phyloP scores from a whole-genome alignment of 2,329 filamentous ascomycete genomes.

The Penicillium sp. region DNA sequence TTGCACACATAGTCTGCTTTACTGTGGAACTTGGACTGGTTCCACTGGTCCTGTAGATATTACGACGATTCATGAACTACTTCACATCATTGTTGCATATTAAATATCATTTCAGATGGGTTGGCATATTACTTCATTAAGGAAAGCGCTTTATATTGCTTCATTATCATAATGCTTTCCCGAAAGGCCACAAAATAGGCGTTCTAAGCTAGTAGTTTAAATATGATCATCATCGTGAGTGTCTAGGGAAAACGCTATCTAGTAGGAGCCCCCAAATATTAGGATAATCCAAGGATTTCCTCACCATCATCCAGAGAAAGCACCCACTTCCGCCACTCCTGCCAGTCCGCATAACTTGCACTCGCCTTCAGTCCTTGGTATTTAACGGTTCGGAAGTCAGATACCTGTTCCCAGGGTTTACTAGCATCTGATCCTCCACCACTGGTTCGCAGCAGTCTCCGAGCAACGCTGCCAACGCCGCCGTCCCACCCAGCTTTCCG shows the following conservation, averaged over 20 bases:
- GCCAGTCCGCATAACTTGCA: slow-evolving; percentile 73
- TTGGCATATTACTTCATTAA: too few relatives aligned
- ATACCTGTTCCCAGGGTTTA: slow-evolving; percentile 72
- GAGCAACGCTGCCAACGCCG: slow-evolving; percentile 41
- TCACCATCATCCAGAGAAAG: slow-evolving; percentile 35
- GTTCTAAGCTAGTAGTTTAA: background rate
- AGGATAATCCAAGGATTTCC: slow-evolving; percentile 25
- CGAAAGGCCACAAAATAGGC: background rate
- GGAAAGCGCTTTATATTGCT: background rate
- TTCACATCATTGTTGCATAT: background rate
- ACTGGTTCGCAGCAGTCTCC: slow-evolving; percentile 42
- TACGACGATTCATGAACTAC: slow-evolving; percentile 12
- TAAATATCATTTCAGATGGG: too few relatives aligned
- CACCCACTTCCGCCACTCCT: slow-evolving; percentile 78
- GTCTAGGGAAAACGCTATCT: slow-evolving; percentile 1
- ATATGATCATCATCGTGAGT: slow-evolving; percentile 14
- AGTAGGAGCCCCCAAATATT: background rate
- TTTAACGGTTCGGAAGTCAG: slow-evolving; percentile 73
- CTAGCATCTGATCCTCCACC: slow-evolving; percentile 35
- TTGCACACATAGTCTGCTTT: background rate
- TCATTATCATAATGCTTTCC: background rate
- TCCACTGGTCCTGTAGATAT: slow-evolving; percentile 3
- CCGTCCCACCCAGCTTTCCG: slow-evolving; percentile 92
- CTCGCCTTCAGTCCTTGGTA: slow-evolving; percentile 85
- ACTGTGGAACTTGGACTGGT: background rate